Evolutionary conservation across 2,329 filamentous ascomycete genomes (phyloP).

Genomic region (Thyridium curvatum): DNA sequence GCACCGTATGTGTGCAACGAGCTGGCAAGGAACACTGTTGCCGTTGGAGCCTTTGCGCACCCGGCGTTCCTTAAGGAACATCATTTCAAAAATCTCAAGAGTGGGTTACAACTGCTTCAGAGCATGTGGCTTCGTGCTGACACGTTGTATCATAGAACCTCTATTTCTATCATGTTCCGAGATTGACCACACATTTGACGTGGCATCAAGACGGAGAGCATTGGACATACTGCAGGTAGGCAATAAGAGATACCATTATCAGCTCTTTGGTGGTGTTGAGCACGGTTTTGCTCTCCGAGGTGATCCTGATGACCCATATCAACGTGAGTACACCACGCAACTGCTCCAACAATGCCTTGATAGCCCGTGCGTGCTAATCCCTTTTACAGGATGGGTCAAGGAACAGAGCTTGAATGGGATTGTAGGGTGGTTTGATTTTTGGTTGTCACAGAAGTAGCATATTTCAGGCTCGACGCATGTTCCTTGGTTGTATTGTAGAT

Average conservation of each 20-base stretch:
- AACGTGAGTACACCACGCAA: no score
- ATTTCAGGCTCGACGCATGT: not conserved
- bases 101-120: slow-evolving; percentile 13
- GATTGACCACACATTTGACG: slow-evolving; percentile 34
- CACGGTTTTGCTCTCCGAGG: slow-evolving; percentile 1
- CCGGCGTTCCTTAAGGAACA: slow-evolving; percentile 41
- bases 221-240: not conserved
- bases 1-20: slow-evolving; percentile 37
- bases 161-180: slow-evolving; percentile 39
- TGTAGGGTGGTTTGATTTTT: slow-evolving; percentile 12
- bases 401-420: slow-evolving; percentile 13
- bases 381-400: slow-evolving; percentile 11
- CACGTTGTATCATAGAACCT: slow-evolving; percentile 19
- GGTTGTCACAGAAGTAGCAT: slow-evolving; percentile 5
- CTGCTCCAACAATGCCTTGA: no score
- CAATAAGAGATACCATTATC: not conserved
- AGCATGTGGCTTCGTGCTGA: no score
- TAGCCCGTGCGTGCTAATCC: no score
- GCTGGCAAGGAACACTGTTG: slow-evolving; percentile 26
- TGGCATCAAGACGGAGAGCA: not conserved
- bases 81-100: slow-evolving; percentile 31
- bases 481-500: no score
- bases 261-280: not conserved
- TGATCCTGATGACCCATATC: not conserved
- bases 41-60: slow-evolving; percentile 43